Evolutionary conservation across 768 basidiomycete genomes (phyloP).

Genomic region (Russula olivacea): DNA sequence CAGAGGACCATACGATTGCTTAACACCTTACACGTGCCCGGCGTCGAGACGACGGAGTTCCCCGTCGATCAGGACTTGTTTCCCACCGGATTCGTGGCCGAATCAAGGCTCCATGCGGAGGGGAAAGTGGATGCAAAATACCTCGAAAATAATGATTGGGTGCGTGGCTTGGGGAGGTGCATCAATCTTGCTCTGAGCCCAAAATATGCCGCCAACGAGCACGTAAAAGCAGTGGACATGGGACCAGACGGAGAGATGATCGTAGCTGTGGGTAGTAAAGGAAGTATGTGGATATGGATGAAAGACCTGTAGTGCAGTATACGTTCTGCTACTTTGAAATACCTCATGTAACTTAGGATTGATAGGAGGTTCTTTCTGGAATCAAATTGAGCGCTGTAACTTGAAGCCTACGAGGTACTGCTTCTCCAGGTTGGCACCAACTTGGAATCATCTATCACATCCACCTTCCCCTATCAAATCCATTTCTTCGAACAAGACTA

Average conservation of each 20-base stretch:
- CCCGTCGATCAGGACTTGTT: background rate
- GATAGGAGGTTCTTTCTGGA: no score
- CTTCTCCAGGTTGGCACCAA: background rate
- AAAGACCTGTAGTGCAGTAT: background rate
- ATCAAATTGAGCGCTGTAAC: no score
- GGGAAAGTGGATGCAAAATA: conserved; percentile 1
- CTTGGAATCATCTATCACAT: background rate
- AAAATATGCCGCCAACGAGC: background rate
- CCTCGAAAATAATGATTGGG: conserved; percentile 6
- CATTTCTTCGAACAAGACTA: conserved; percentile 7
- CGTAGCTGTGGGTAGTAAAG: conserved; percentile 16
- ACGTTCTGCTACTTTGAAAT: no score
- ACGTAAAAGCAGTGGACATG: conserved; percentile 19
- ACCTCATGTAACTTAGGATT: no score
- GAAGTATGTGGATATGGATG: conserved; percentile 22
- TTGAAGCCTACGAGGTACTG: no score
- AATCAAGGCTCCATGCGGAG: conserved; percentile 9
- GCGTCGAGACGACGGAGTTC: conserved; percentile 11
- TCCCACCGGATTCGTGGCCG: background rate
- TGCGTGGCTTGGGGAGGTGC: conserved; percentile 5
- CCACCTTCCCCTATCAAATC: conserved; percentile 4
- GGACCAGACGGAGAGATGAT: conserved; percentile 14
- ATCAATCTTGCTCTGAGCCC: conserved; percentile 5
- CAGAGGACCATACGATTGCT: conserved; percentile 12
- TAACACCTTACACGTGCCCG: conserved; percentile 7